These are phyloP conservation scores for Colletotrichum sp. DNA, from an alignment of 2,329 filamentous ascomycete species.

Conservation along the genomic window DNA sequence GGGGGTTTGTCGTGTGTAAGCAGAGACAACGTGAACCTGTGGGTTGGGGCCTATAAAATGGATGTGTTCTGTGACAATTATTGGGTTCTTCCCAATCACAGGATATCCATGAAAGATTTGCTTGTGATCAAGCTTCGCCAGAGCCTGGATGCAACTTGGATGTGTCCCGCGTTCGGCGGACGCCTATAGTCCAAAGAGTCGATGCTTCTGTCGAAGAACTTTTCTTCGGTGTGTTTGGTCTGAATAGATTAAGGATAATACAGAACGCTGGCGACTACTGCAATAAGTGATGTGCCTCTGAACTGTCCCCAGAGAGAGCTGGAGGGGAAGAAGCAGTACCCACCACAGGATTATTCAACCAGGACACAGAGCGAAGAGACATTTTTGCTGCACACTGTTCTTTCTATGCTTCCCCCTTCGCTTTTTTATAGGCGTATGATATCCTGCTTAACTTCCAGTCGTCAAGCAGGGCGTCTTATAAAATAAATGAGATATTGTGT, in stretches of 20 bases:
- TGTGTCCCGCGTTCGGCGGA: background rate
- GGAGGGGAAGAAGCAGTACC: no score
- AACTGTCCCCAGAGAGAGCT: no score
- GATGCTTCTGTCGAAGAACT: fast-evolving
- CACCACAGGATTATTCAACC: no score
- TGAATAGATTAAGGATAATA: no score
- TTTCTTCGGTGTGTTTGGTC: no score
- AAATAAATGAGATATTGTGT: background rate
- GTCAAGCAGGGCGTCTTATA: background rate
- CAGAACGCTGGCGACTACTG: no score
- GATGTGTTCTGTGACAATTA: background rate
- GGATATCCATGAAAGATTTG: background rate
- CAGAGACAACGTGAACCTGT: fast-evolving
- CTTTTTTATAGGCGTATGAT: background rate
- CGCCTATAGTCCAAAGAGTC: background rate
- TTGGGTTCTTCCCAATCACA: background rate
- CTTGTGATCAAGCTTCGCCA: background rate
- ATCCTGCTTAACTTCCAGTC: fast-evolving
- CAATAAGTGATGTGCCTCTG: no score
- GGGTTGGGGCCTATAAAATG: background rate
- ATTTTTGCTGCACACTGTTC: no score
- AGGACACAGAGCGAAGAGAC: no score
- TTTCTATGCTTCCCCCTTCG: background rate
- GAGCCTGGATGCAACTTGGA: fast-evolving
- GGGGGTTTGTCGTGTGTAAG: background rate